Conservation (phyloP, 139 green algal genomes). For the Coccomyxa sp. region DNA sequence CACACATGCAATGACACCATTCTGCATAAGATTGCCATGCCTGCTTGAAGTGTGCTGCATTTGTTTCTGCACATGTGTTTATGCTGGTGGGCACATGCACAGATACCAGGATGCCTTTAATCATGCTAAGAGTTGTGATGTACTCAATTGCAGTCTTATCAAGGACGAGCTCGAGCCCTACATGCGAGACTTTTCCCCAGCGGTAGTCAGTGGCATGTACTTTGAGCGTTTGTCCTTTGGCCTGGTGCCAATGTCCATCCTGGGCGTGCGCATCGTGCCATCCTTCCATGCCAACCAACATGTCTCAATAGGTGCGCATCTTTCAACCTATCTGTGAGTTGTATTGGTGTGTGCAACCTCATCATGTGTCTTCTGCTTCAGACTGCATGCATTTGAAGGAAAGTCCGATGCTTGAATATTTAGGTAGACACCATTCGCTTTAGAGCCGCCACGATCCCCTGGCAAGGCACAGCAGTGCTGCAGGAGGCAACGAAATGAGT, state of each 20-base stretch:
- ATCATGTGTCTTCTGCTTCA: too few species aligned
- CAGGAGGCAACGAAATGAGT: not conserved
- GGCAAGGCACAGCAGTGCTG: not conserved
- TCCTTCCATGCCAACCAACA: not conserved
- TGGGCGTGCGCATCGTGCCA: constrained; percentile 5
- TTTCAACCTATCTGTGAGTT: too few species aligned
- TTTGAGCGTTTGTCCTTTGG: constrained; percentile 13
- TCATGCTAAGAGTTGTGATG: not conserved
- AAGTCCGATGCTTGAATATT: too few species aligned
- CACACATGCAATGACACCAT: not conserved
- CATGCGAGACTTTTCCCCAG: not conserved
- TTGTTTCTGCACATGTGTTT: not conserved
- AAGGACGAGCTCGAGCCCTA: constrained; percentile 30
- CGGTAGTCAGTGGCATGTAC: not conserved
- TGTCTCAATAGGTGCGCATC: not conserved
- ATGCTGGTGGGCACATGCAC: not conserved
- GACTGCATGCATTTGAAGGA: too few species aligned
- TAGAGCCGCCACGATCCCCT: too few species aligned
- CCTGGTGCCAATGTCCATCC: not conserved
- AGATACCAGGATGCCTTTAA: too few species aligned
- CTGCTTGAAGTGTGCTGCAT: not conserved
- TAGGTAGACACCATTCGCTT: too few species aligned
- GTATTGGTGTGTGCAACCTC: too few species aligned
- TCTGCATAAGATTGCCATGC: not conserved
- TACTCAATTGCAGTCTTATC: constrained; percentile 13